Evolutionary conservation across 2,329 filamentous ascomycete species (phyloP).

Genomic region (Fusarium avenaceum): DNA sequence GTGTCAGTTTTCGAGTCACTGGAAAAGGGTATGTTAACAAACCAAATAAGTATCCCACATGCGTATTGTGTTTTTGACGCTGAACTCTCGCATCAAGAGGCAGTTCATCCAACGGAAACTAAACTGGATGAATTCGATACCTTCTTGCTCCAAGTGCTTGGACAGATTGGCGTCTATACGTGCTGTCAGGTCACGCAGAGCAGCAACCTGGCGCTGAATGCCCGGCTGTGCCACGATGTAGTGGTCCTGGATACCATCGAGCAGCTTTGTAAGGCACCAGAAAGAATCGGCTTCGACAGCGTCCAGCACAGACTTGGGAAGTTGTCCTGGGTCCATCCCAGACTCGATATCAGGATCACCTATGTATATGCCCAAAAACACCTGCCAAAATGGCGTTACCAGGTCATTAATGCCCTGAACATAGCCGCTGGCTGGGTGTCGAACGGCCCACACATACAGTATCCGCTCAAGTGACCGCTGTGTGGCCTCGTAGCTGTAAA

Average conservation of each 20-base stretch:
- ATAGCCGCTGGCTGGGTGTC: slow-evolving; percentile 96
- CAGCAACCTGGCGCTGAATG: slow-evolving; percentile 92
- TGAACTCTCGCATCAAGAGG: slow-evolving; percentile 96
- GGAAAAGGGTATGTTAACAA: slow-evolving; percentile 53
- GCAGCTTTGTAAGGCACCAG: slow-evolving; percentile 96
- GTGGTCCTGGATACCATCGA: slow-evolving; percentile 99
- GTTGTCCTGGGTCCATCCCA: slow-evolving; percentile 96
- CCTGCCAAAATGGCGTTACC: slow-evolving; percentile 97
- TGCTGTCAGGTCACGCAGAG: slow-evolving; percentile 88
- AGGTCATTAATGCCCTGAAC: slow-evolving; percentile 99
- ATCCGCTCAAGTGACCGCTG: slow-evolving; percentile 95
- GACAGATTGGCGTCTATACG: slow-evolving; percentile 88
- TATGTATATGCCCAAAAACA: slow-evolving; percentile 94
- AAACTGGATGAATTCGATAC: slow-evolving; percentile 99
- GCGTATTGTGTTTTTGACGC: slow-evolving; percentile 93
- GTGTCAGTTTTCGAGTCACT: background rate
- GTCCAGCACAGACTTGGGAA: slow-evolving; percentile 90
- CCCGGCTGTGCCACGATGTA: slow-evolving; percentile 98
- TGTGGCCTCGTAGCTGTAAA: slow-evolving; percentile 96
- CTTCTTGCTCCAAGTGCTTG: slow-evolving; percentile 89
- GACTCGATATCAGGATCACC: slow-evolving; percentile 92
- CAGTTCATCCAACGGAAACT: slow-evolving; percentile 99
- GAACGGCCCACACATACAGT: slow-evolving; percentile 96
- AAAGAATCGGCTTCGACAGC: slow-evolving; percentile 98
- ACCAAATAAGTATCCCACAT: slow-evolving; percentile 99